Evolutionary conservation across 345 rosid species (phyloP), one percentile per base, ranked within the genome.

Genomic region (Eucalyptus pauciflora): DNA sequence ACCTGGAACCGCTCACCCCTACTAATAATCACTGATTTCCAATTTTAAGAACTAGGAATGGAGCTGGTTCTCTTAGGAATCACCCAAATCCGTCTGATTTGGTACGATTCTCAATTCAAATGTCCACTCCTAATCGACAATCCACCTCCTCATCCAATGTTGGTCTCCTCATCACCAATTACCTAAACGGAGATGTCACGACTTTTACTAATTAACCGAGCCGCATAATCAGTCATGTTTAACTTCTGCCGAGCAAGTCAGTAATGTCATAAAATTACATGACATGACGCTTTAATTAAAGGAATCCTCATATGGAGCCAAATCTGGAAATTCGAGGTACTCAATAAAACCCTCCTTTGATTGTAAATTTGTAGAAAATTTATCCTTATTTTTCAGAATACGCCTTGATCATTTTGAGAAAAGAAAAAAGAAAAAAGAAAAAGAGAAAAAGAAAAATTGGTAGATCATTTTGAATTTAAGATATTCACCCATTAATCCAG

Each of bases 31-130:
- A 24, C 0, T 10, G 5, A 56, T 24, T 56, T 24, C 29, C 24
- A 24, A 56, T 56, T 56, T 22, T 10, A 56, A 24, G 29, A 24
- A 56, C 9, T 56, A 12, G 1, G 29, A 56, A 56, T 10, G 3
- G 4, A 24, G 20, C 3, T 24, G 0, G 29, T 56, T 56, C 13
- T 10, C 13, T 56, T 24, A 22, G 13, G 29, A 56, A 56, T 56
- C 1, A 3, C 27, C 62, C 0, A 56, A 0, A 56, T 22, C 6
- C 1, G 0, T 56, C 0, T 20, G 4, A 9, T 52, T 52, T 52
- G 58, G 25, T 52, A 52, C 3, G 13, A 24, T 56, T 24, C 29
- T 24, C 1, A 0, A 56, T 56, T 56, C 62, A 24, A 56, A 24
- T 56, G 0, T 22, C 24, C 62, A 22, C 62, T 56, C 11, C 11